Base-by-base conservation (phyloP, 257 asterid species). In the Primulina huaijiensis region DNA sequence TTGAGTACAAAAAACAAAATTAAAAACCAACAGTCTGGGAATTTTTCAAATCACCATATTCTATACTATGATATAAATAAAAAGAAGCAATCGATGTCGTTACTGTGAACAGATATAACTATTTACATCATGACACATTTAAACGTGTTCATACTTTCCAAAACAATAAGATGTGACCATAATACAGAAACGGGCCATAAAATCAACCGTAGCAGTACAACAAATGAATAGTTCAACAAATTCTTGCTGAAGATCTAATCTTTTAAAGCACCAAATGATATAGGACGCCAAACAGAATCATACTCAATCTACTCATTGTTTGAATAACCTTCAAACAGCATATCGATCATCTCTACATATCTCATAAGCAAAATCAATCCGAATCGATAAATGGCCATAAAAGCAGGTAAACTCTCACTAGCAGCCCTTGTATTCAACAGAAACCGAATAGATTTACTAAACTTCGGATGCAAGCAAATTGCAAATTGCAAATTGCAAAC, bases 401-500 rank as follows among this genome's bases (percentile, higher is more conserved):
- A 65, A 69, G 29, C 23, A 23, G 60, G 67, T 4, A 23, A 68
- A 72, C 20, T 75, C 82, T 62, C 68, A 79, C 86, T 70, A 68
- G 59, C 55, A 46, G 50, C 75, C 20, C 6, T 33, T 33, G 43
- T 65, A 17, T 67, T 55, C 61, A 61, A 68, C 68, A 65, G 14
- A 78, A 77, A 46, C 46, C 71, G 35, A 80, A 55, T 2, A 67
- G 35, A 69, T 33, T 27, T 64, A 65, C 50, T 20, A 34, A 58
- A 20, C 31, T 1, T 68, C 35, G 29, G 50, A 35, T 27, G 71
- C 38, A 62, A 67, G 25, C 12, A 35, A 59, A 62, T 67, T 61
- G 83, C 69, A 74, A 59, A 62, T 67, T 61, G 83, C 69, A 74
- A 92, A 87, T 90, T 88, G 85, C 86, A 69, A 82, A 50, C 29